Evolutionary conservation across 495 filamentous ascomycete genomes (phyloP).

Genomic region (Tuber aestivum): DNA sequence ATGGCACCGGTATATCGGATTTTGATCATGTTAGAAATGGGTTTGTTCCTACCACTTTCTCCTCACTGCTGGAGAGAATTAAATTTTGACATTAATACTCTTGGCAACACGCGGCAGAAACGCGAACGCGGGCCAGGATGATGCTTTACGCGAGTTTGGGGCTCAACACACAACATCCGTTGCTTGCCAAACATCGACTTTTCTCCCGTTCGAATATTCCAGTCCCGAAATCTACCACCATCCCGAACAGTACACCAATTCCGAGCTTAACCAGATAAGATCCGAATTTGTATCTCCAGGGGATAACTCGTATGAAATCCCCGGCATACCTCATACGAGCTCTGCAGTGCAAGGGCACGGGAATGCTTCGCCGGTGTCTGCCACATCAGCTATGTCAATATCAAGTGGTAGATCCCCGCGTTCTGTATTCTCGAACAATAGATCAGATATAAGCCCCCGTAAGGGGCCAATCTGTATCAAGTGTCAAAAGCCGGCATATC

Average conservation of each 20-base stretch:
- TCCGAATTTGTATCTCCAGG: neutral
- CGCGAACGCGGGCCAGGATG: neutral
- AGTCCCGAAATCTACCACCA: neutral
- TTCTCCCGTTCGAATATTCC: neutral
- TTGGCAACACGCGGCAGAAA: neutral
- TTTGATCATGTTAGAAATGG: neutral
- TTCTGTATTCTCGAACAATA: neutral
- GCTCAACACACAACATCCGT: neutral
- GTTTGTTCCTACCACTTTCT: neutral
- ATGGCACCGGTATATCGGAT: neutral
- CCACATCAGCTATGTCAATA: slow-evolving; percentile 33
- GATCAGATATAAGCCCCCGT: neutral
- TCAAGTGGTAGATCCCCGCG: slow-evolving; percentile 30
- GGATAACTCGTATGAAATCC: neutral
- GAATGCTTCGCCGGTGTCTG: slow-evolving; percentile 1
- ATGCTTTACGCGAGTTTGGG: slow-evolving; percentile 1
- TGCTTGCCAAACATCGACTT: neutral
- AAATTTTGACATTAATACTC: neutral
- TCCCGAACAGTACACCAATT: neutral
- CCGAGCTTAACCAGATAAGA: neutral
- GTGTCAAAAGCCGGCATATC: slow-evolving; percentile 24
- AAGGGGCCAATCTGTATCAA: slow-evolving; percentile 11
- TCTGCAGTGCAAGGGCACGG: neutral
- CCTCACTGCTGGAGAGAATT: neutral
- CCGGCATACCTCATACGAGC: neutral